These are phyloP conservation scores for Thermoascus crustaceus DNA, from an alignment of 2,329 filamentous ascomycete species.

Conservation along the genomic window DNA sequence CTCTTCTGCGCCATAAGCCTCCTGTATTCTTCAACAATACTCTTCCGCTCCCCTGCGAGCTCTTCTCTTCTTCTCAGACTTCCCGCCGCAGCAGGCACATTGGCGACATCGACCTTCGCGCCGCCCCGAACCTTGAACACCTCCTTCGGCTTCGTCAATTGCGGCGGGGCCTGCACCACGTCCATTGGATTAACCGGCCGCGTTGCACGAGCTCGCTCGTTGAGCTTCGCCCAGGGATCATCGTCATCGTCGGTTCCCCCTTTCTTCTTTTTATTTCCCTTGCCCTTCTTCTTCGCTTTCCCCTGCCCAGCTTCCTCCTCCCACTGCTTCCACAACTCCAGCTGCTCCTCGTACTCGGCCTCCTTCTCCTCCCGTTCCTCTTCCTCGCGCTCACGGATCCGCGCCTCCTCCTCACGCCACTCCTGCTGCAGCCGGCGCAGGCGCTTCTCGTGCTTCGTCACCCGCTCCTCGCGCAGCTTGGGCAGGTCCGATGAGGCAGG, in stretches of 20 bases:
- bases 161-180: constrained; percentile 68
- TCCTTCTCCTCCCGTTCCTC: constrained; percentile 64
- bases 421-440: constrained; percentile 54
- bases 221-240: constrained; percentile 71
- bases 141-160: constrained; percentile 54
- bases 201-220: constrained; percentile 43
- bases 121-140: constrained; percentile 58
- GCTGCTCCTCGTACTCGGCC: constrained; percentile 54
- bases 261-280: constrained; percentile 37
- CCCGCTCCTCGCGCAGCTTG: constrained; percentile 46
- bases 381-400: constrained; percentile 63
- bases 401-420: constrained; percentile 49
- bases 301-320: constrained; percentile 47
- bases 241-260: constrained; percentile 49
- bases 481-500: constrained; percentile 16
- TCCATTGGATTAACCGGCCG: constrained; percentile 32
- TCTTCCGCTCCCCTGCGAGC: constrained; percentile 58
- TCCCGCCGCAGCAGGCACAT: constrained; percentile 61
- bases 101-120: constrained; percentile 57
- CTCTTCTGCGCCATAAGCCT: constrained; percentile 56
- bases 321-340: constrained; percentile 57
- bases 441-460: constrained; percentile 76
- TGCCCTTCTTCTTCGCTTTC: constrained; percentile 42
- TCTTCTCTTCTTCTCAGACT: constrained; percentile 67
- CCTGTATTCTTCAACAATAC: constrained; percentile 67